Base-by-base conservation (phyloP, 306 rosid genomes). In the Canavalia gladiata region DNA sequence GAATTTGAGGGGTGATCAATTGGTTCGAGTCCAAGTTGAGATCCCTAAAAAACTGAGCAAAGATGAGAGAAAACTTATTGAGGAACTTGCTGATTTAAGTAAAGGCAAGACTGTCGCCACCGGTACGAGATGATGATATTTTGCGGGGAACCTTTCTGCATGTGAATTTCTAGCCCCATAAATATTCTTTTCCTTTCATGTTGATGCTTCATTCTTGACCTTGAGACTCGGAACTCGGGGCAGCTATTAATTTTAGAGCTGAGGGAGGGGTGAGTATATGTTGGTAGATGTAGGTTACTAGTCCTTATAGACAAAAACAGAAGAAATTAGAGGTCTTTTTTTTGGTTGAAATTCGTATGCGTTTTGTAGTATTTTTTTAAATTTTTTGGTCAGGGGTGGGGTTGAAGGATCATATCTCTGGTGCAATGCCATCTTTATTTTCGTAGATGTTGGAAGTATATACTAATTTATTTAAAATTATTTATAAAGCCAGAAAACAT, bases 1-100 rank as follows among this genome's bases (percentile, higher is more conserved):
- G 87, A 95, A 90, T 28, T 83, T 92, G 92, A 92, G 99, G 80
- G 99, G 99, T 8, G 99, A 95, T 83, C 99, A 95, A 82, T 90
- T 95, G 84, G 99, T 95, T 12, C 89, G 96, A 0, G 99, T 95
- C 81, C 99, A 95, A 92, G 97, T 95, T 47, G 99, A 95, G 82
- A 95, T 95, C 65, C 99, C 99, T 5, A 95, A 95, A 77, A 88
- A 88, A 82, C 65, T 95, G 66, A 92, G 92, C 92, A 80, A 64
- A 28, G 97, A 92, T 6, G 99, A 95, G 87, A 88, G 76, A 81
- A 93, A 95, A 89, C 93, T 95, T 41, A 78, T 95, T 0, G 94
- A 93, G 81, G 97, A 95, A 83, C 98, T 95, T 46, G 91, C 98
- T 2, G 91, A 89, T 83, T 85, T 95, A 76, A 95, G 97, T 92